Evolutionary conservation across 345 rosid genomes (phyloP).

Genomic region (Zanthoxylum bungeanum): DNA sequence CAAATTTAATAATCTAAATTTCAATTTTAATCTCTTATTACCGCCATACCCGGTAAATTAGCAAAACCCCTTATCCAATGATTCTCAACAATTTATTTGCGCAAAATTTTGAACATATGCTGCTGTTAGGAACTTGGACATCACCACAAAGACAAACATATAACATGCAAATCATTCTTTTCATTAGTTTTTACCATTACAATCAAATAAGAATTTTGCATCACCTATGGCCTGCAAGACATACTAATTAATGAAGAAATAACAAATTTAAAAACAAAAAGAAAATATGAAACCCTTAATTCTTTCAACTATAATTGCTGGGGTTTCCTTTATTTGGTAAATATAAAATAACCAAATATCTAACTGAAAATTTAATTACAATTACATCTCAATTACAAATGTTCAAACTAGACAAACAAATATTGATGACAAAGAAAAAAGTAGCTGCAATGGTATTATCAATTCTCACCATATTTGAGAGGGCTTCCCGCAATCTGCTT

Average conservation of each 20-base stretch:
- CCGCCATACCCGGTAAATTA: too few species aligned
- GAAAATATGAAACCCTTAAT: neutral
- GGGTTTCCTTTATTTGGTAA: too few species aligned
- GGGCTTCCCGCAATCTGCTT: constrained; percentile 65
- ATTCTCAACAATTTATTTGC: neutral
- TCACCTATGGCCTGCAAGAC: neutral
- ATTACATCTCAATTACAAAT: too few species aligned
- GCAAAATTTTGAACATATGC: neutral
- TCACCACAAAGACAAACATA: neutral
- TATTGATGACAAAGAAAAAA: too few species aligned
- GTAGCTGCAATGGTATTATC: too few species aligned
- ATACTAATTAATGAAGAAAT: too few species aligned
- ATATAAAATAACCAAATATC: too few species aligned
- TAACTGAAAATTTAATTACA: neutral
- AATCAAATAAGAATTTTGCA: neutral
- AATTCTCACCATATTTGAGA: constrained; percentile 72
- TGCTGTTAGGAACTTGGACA: neutral
- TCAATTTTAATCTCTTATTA: too few species aligned
- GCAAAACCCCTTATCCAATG: too few species aligned
- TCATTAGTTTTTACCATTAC: neutral
- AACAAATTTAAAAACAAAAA: neutral
- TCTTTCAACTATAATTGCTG: too few species aligned
- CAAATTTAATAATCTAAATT: too few species aligned
- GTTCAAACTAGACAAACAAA: neutral
- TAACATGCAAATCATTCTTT: neutral